These are phyloP conservation scores for Hypomontagnella submonticulosa DNA, from an alignment of 495 filamentous ascomycete genomes.

Conservation along the genomic window DNA sequence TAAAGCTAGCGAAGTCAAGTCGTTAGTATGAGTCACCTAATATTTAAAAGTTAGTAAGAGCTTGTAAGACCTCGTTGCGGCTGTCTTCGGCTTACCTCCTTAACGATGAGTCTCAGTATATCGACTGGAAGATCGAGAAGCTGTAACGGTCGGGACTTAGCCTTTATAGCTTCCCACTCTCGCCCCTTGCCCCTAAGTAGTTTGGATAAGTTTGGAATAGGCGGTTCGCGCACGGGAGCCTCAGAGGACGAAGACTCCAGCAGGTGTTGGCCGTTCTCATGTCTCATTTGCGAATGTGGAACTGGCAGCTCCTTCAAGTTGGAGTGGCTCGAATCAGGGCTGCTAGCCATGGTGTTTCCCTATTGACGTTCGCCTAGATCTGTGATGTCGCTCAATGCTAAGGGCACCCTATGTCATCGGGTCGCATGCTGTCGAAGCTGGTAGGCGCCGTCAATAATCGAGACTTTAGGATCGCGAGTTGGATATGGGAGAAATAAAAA, in stretches of 20 bases:
- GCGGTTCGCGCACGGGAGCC: constrained; percentile 13
- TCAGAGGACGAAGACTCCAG: constrained; percentile 37
- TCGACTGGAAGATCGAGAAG: constrained; percentile 89
- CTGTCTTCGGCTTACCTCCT: constrained; percentile 71
- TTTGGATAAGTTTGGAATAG: constrained; percentile 39
- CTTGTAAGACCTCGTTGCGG: constrained; percentile 11
- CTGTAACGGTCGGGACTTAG: constrained; percentile 58
- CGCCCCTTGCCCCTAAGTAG: constrained; percentile 55
- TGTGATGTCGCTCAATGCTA: constrained; percentile 27
- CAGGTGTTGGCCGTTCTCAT: constrained; percentile 31
- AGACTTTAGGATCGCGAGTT: constrained; percentile 10
- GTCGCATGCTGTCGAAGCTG: constrained; percentile 37
- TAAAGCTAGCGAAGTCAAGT: constrained; percentile 83
- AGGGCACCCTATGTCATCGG: constrained; percentile 19
- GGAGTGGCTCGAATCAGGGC: constrained; percentile 36
- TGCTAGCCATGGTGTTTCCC: constrained; percentile 38
- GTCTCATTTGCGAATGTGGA: constrained; percentile 32
- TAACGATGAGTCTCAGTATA: constrained; percentile 86
- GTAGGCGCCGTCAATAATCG: constrained; percentile 9
- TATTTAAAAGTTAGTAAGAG: constrained; percentile 16
- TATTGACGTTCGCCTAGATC: constrained; percentile 9
- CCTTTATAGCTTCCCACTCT: constrained; percentile 53
- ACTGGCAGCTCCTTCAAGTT: constrained; percentile 32
- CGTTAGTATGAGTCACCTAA: constrained; percentile 88
- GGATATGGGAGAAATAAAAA: not conserved